phyloP scores from a whole-genome alignment of 176 grass and related monocot genomes.

The Carex littledalei region DNA sequence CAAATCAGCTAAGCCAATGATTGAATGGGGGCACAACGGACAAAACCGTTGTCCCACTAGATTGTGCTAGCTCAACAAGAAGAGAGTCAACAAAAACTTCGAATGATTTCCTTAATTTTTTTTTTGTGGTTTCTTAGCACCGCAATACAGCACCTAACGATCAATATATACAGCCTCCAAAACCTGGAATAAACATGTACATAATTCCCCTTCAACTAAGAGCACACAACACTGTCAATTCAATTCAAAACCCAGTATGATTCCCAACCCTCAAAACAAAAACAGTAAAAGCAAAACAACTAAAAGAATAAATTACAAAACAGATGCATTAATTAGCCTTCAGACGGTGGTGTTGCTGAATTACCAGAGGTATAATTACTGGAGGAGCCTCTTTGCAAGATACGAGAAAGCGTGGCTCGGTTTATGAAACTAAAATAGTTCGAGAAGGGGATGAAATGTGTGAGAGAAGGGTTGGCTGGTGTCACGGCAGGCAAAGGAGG shows the following conservation, averaged over 20 bases:
- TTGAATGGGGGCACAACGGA: background rate
- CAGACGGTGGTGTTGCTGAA: background rate
- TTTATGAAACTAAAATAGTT: constrained; percentile 16
- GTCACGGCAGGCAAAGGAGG: background rate
- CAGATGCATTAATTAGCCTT: background rate
- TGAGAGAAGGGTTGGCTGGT: constrained; percentile 15
- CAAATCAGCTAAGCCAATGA: background rate
- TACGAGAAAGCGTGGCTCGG: background rate
- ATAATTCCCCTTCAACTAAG: background rate
- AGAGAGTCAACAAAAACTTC: background rate
- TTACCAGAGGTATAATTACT: background rate
- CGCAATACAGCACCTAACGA: background rate
- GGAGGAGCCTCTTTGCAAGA: constrained; percentile 13
- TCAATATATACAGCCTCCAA: constrained; percentile 9
- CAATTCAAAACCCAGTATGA: background rate
- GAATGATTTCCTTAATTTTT: background rate
- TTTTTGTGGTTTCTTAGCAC: background rate
- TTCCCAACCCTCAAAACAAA: background rate
- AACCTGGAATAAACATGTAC: background rate
- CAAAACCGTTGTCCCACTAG: background rate
- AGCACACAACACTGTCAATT: background rate
- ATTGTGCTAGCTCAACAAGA: background rate
- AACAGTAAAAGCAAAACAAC: background rate
- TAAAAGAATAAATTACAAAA: constrained; percentile 24
- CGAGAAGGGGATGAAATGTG: constrained; percentile 22